These are phyloP conservation scores for Naematelia aurantialba DNA, from an alignment of 768 basidiomycete genomes.

Conservation along the genomic window DNA sequence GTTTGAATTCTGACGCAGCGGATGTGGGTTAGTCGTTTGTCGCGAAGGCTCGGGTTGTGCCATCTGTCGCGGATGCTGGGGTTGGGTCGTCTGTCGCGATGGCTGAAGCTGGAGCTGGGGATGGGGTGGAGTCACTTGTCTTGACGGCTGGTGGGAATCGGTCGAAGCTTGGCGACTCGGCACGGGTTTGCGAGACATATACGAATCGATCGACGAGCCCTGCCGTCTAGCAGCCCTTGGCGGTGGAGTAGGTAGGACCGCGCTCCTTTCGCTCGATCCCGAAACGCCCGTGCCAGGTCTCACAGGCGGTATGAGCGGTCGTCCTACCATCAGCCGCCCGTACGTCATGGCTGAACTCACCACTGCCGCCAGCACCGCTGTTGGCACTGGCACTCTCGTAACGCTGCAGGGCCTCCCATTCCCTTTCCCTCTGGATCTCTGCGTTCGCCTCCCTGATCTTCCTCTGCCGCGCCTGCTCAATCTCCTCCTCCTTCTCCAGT, in stretches of 20 bases:
- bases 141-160: neutral
- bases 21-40: too few species aligned
- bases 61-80: too few species aligned
- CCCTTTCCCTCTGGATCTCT: conserved; percentile 17
- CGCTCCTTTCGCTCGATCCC: neutral
- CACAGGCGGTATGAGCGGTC: conserved; percentile 20
- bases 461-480: conserved; percentile 9
- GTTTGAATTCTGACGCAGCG: neutral
- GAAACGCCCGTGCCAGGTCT: conserved; percentile 7
- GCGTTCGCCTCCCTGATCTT: conserved; percentile 34
- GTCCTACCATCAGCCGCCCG: conserved; percentile 7
- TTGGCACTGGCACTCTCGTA: conserved; percentile 6
- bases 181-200: conserved; percentile 1
- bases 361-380: conserved; percentile 9
- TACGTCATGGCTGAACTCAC: neutral
- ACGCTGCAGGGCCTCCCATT: conserved; percentile 6
- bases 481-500: conserved; percentile 26
- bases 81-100: too few species aligned
- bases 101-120: too few species aligned
- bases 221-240: neutral
- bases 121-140: conserved; percentile 1
- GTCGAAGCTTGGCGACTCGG: conserved; percentile 2
- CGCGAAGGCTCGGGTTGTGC: too few species aligned
- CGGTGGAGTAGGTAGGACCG: neutral
- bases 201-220: neutral